These are phyloP conservation scores for Cicer cuneatum DNA, from an alignment of 306 rosid species.

Conservation along the genomic window DNA sequence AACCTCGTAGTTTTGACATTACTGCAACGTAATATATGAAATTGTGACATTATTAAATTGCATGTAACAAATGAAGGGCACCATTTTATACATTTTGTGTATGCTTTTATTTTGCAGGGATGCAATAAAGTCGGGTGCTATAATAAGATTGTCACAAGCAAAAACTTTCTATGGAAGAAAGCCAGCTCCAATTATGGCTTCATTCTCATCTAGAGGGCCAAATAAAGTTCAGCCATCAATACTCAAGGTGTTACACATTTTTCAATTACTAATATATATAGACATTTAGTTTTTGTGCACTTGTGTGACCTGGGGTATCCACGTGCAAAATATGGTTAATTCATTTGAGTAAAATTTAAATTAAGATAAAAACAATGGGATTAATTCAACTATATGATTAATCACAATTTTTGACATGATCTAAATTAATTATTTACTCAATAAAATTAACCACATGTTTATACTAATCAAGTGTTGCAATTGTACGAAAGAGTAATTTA, in stretches of 20 bases:
- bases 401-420: too few relatives aligned
- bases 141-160: conserved; percentile 40
- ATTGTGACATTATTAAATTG: background rate
- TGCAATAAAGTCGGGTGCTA: background rate
- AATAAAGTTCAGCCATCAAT: conserved; percentile 45
- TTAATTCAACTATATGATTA: too few relatives aligned
- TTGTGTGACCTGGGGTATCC: too few relatives aligned
- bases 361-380: too few relatives aligned
- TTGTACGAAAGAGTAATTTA: too few relatives aligned
- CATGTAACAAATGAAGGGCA: background rate
- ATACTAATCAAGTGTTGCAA: too few relatives aligned
- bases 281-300: too few relatives aligned
- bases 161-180: conserved; percentile 32
- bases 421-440: too few relatives aligned
- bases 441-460: too few relatives aligned
- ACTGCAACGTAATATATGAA: conserved; percentile 37
- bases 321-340: too few relatives aligned
- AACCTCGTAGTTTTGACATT: background rate
- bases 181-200: conserved; percentile 51
- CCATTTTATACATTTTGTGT: background rate
- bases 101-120: conserved; percentile 31
- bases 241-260: conserved; percentile 38
- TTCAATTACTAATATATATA: too few relatives aligned
- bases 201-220: conserved; percentile 50
- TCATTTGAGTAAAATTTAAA: too few relatives aligned